A percentile compares a stretch with the other conserved stretches of the same genome.
Evolutionary conservation across 1,139 yeast genomes (phyloP).

Genomic region (Taphrina deformans): DNA sequence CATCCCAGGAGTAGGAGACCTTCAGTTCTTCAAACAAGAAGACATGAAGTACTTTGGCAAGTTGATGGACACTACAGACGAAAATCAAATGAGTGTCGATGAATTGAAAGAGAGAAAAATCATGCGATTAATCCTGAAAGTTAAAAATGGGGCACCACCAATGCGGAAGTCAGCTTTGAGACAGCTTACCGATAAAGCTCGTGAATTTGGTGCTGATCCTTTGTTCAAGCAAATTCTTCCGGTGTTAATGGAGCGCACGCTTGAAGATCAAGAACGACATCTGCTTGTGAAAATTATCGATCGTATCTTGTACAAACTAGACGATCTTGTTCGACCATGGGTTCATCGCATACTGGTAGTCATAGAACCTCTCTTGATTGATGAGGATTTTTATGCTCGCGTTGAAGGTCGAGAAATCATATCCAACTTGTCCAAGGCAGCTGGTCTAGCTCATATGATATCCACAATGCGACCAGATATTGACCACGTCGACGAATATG

Average conservation of each 20-base stretch:
- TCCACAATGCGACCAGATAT: conserved; percentile 77
- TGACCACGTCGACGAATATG: conserved; percentile 78
- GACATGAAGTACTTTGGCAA: conserved; percentile 74
- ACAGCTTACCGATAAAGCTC: conserved; percentile 63
- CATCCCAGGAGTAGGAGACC: conserved; percentile 62
- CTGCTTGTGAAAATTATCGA: conserved; percentile 73
- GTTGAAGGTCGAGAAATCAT: conserved; percentile 79
- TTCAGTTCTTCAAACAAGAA: conserved; percentile 67
- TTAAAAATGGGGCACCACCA: conserved; percentile 75
- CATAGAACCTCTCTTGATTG: conserved; percentile 75
- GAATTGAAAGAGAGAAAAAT: conserved; percentile 64
- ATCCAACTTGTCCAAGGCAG: conserved; percentile 71
- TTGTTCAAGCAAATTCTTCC: conserved; percentile 73
- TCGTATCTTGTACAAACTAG: conserved; percentile 64
- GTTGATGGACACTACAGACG: conserved; percentile 51
- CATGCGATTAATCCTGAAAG: conserved; percentile 62
- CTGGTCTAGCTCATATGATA: conserved; percentile 78
- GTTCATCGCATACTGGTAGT: conserved; percentile 72
- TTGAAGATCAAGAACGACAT: conserved; percentile 85
- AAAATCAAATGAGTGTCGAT: conserved; percentile 50
- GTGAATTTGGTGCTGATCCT: conserved; percentile 65
- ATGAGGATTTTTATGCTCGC: conserved; percentile 72
- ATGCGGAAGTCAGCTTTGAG: conserved; percentile 72
- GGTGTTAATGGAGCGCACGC: conserved; percentile 64
- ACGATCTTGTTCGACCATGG: conserved; percentile 66